Evolutionary conservation across 768 basidiomycete species (phyloP).

Genomic region (Pulveroboletus sp.): DNA sequence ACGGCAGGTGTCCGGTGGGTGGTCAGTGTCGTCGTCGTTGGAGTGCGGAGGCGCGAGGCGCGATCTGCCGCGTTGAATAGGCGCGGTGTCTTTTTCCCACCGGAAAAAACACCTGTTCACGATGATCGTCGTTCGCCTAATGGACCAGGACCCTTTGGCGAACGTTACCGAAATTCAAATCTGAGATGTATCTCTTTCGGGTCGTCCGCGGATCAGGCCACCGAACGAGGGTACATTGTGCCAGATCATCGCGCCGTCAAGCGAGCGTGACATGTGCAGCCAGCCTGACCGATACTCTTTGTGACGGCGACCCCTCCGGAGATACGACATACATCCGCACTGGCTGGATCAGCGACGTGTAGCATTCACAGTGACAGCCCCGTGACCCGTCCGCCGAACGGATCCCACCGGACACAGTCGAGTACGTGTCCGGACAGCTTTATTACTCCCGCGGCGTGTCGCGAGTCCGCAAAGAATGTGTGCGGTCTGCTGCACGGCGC

Average conservation of each 20-base stretch:
- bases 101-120: not conserved
- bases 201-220: constrained; percentile 25
- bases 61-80: constrained; percentile 2
- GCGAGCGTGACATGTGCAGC: too few relatives aligned
- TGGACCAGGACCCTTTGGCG: constrained; percentile 4
- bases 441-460: constrained; percentile 27
- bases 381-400: too few relatives aligned
- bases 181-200: constrained; percentile 20
- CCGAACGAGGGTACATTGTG: constrained; percentile 3
- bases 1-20: too few relatives aligned
- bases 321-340: not conserved
- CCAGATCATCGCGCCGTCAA: too few relatives aligned
- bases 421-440: constrained; percentile 10
- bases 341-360: not conserved
- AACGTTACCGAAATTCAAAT: constrained; percentile 9
- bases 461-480: constrained; percentile 19
- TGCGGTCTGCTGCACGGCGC: constrained; percentile 9
- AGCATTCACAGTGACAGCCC: too few relatives aligned
- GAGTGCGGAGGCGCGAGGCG: too few relatives aligned
- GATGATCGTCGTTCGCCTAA: constrained; percentile 25
- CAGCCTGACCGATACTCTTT: too few relatives aligned
- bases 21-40: too few relatives aligned
- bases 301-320: too few relatives aligned
- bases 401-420: constrained; percentile 8
- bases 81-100: not conserved